Evolutionary conservation across 495 filamentous ascomycete genomes (phyloP).

Genomic region (Penicillium angulare): DNA sequence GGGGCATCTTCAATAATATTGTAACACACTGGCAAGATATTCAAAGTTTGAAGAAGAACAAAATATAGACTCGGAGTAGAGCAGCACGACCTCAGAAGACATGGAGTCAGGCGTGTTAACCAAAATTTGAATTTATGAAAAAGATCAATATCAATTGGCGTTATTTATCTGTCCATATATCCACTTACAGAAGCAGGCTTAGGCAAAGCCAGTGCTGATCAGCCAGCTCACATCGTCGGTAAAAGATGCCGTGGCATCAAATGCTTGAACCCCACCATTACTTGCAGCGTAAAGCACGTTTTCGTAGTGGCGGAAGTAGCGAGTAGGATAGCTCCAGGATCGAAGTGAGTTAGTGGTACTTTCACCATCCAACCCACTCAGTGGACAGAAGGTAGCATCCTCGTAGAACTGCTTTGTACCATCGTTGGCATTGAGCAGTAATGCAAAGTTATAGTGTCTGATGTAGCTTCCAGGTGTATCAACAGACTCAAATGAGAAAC

Average conservation of each 20-base stretch:
- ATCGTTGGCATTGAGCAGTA: slow-evolving; percentile 47
- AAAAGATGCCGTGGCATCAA: slow-evolving; percentile 46
- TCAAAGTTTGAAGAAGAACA: no score
- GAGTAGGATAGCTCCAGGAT: slow-evolving; percentile 56
- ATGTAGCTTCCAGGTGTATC: slow-evolving; percentile 56
- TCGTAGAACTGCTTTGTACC: slow-evolving; percentile 51
- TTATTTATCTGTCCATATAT: no score
- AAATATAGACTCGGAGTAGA: no score
- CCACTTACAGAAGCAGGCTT: no score
- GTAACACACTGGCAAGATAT: no score
- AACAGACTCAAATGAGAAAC: slow-evolving; percentile 55
- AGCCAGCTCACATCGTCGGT: slow-evolving; percentile 52
- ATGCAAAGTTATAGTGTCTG: slow-evolving; percentile 48
- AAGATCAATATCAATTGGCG: no score
- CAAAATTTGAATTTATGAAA: no score
- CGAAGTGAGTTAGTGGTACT: slow-evolving; percentile 43
- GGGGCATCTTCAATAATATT: no score
- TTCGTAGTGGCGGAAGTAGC: slow-evolving; percentile 52
- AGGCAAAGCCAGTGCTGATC: slow-evolving; percentile 44
- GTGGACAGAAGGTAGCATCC: slow-evolving; percentile 56
- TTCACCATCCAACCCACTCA: slow-evolving; percentile 43
- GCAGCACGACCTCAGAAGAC: no score
- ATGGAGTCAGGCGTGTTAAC: no score
- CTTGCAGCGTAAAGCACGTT: slow-evolving; percentile 47
- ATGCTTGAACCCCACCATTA: slow-evolving; percentile 51